phyloP scores from a whole-genome alignment of 1,139 yeast species.

The Yamadazyma pseudoaaseri region DNA sequence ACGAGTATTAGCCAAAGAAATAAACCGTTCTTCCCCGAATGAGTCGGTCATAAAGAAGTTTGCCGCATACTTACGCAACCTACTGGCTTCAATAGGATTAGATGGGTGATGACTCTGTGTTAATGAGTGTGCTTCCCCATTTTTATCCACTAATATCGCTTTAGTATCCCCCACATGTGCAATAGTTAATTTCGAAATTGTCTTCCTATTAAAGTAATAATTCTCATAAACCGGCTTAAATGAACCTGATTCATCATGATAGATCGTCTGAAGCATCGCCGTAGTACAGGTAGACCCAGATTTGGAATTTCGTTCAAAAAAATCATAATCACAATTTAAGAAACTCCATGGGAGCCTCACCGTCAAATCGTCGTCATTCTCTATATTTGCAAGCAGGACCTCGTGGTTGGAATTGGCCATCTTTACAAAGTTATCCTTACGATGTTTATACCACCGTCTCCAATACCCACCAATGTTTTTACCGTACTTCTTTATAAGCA shows the following conservation, averaged over 20 bases:
- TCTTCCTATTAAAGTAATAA: conserved; percentile 68
- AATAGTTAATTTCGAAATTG: conserved; percentile 68
- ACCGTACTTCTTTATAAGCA: conserved; percentile 50
- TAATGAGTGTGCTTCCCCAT: conserved; percentile 76
- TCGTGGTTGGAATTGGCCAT: conserved; percentile 34
- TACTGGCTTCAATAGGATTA: conserved; percentile 70
- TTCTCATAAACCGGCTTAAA: conserved; percentile 33
- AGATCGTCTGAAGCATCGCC: conserved; percentile 60
- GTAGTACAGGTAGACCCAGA: conserved; percentile 88
- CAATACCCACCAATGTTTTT: conserved; percentile 82
- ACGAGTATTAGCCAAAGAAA: conserved; percentile 85
- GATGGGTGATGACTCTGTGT: conserved; percentile 87
- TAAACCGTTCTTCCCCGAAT: conserved; percentile 87
- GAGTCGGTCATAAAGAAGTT: conserved; percentile 82
- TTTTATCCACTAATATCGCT: conserved; percentile 74
- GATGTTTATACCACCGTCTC: conserved; percentile 68
- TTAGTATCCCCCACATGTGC: conserved; percentile 97
- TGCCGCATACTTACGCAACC: conserved; percentile 71
- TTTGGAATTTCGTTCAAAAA: conserved; percentile 32
- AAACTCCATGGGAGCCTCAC: conserved; percentile 62
- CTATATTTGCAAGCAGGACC: conserved; percentile 17
- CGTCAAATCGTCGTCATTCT: conserved; percentile 50
- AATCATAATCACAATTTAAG: conserved; percentile 56
- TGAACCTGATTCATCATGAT: conserved; percentile 25
- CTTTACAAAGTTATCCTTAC: conserved; percentile 41